Base-by-base conservation (phyloP, 192 early-diverging fungal species). In the Rhizoclosmatium sp. region DNA sequence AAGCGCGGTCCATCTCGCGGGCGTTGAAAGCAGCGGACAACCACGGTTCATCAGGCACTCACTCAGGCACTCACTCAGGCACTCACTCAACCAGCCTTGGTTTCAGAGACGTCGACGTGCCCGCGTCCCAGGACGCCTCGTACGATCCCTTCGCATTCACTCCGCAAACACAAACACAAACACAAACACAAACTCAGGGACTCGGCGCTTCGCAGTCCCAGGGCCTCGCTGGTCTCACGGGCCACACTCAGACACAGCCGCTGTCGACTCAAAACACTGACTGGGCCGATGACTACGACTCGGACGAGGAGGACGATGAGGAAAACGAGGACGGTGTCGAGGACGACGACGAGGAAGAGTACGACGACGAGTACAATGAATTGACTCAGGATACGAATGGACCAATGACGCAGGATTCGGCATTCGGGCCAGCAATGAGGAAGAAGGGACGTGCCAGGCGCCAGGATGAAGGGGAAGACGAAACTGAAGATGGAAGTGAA, bases 111-210 rank as follows among this genome's bases (percentile, higher is more conserved):
- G 44, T 42, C 16, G 67, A 21, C 12, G 67, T 42, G 12, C 12
- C 40, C 67, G 61, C 9, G 21, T 64, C 61, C 10, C 61, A 64
- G 61, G 21, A 51, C 21, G 70, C 16, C 39, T 47, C 21, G 44
- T 72, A 72, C n/a, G 70, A 72, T 39, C 70, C 54, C n/a, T 72
- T 58, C 56, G 21, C 9, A 16, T 69, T 69, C 19, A 69, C 68
- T 14, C 62, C 41, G 58, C 10, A 10, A 19, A 65, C 74, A 44
- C 60, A 61, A 21, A 47, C 74, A 16, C 54, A 7, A 19, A 65
- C 54, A 5, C 71, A 73, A 41, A 65, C 74, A 44, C 74, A 76
- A 61, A 14, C 72, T 56, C 72, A 65, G 51, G 58, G 23, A 14
- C n/a, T 21, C 2, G 21, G 44, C 14, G 58, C 21, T 41, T 59